phyloP scores from a whole-genome alignment of 2,329 filamentous ascomycete species.

The Colletotrichum sp. region DNA sequence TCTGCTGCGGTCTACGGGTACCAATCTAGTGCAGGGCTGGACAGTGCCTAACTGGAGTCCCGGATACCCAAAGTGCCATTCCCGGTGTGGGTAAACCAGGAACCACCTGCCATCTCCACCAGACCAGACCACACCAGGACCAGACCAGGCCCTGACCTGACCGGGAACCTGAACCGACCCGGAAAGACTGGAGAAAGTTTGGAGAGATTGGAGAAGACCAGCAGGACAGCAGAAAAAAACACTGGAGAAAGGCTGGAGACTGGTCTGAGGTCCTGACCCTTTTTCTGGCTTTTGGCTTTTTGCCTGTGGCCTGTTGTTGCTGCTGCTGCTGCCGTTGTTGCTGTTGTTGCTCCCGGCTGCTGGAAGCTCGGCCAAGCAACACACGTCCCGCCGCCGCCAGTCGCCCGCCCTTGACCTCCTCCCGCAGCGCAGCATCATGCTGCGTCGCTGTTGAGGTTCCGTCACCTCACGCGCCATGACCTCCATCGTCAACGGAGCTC shows the following conservation, averaged over 20 bases:
- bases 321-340: not conserved
- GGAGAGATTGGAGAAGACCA: not conserved
- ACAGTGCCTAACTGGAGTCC: not conserved
- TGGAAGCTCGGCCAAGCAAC: not conserved
- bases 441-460: constrained; percentile 16
- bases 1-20: not conserved
- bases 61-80: not conserved
- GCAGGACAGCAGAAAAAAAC: not conserved
- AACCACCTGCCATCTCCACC: constrained; percentile 13
- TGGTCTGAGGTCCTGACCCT: not conserved
- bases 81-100: not conserved
- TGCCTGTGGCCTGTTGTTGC: not conserved
- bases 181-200: not conserved
- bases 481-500: constrained; percentile 42
- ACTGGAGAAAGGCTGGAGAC: constrained; percentile 1
- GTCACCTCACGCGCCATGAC: constrained; percentile 21
- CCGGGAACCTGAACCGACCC: not conserved
- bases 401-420: not conserved
- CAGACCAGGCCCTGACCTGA: not conserved
- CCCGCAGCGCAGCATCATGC: constrained; percentile 20
- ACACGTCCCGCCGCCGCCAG: not conserved
- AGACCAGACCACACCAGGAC: not conserved
- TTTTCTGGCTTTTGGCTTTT: not conserved
- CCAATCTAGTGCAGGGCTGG: not conserved
- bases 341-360: not conserved